Percentiles rank a stretch among this genome's conserved stretches.
These are phyloP conservation scores for Tanozyma kutaoensis DNA, from an alignment of 805 yeast genomes.

Conservation along the genomic window DNA sequence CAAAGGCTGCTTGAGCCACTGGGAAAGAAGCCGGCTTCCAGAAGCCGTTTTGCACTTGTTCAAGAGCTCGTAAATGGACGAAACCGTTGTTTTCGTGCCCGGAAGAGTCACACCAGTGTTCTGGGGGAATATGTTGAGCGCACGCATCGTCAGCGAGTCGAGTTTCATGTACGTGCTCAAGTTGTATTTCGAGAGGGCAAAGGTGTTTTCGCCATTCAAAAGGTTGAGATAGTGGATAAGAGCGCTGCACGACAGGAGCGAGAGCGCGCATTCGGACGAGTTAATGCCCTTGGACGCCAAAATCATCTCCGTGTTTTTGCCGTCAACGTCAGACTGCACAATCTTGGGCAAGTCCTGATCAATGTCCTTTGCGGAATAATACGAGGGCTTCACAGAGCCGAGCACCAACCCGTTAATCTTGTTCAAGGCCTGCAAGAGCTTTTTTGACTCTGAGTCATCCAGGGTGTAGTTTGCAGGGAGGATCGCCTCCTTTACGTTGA, in stretches of 20 bases:
- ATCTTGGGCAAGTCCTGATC: slow-evolving; percentile 70
- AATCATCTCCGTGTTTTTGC: slow-evolving; percentile 21
- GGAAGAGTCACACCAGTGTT: slow-evolving; percentile 1
- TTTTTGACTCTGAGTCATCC: slow-evolving; percentile 39
- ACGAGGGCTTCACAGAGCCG: slow-evolving; percentile 42
- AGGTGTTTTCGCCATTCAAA: slow-evolving; percentile 41
- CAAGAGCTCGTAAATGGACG: slow-evolving; percentile 67
- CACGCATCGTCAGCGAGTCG: slow-evolving; percentile 81
- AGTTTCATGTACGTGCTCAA: slow-evolving; percentile 76
- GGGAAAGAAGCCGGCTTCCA: slow-evolving; percentile 80
- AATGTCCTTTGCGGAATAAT: slow-evolving; percentile 52
- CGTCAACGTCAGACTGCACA: slow-evolving; percentile 23
- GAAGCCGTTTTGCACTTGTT: slow-evolving; percentile 82
- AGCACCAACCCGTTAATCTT: slow-evolving; percentile 62
- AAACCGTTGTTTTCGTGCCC: slow-evolving; percentile 10
- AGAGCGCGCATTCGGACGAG: slow-evolving; percentile 29
- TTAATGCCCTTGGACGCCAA: slow-evolving; percentile 42
- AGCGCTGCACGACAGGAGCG: slow-evolving; percentile 56
- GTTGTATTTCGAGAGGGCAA: slow-evolving; percentile 50
- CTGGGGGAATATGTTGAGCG: slow-evolving; percentile 71
- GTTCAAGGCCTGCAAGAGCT: slow-evolving; percentile 59
- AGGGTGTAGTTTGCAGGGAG: slow-evolving; percentile 32
- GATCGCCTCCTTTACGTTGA: slow-evolving; percentile 79
- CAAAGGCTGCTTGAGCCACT: slow-evolving; percentile 94
- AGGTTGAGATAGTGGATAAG: slow-evolving; percentile 56